Conservation (phyloP, 495 filamentous ascomycete species). For the Penicillium riverlandense region DNA sequence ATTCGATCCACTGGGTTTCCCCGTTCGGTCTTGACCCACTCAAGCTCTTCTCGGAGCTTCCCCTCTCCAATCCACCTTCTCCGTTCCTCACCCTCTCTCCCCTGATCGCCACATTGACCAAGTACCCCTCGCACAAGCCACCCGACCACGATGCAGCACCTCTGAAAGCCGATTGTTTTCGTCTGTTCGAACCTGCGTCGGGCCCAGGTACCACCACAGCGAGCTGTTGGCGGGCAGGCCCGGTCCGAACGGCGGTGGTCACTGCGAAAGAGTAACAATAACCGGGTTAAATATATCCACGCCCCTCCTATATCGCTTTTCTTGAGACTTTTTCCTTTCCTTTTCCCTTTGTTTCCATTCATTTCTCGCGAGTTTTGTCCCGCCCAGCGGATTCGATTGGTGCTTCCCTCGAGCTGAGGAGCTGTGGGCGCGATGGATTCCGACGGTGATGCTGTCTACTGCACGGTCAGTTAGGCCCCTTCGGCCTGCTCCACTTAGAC, state of each 20-base stretch:
- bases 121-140: slow-evolving; percentile 8
- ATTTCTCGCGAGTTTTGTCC: no score
- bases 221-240: slow-evolving; percentile 5
- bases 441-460: slow-evolving; percentile 43
- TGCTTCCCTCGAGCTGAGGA: slow-evolving; percentile 1
- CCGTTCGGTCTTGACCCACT: not conserved
- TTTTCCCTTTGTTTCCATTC: not conserved
- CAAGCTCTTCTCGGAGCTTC: not conserved
- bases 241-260: slow-evolving; percentile 7
- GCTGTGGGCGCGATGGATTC: slow-evolving; percentile 22
- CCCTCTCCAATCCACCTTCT: not conserved
- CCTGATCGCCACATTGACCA: slow-evolving; percentile 5
- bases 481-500: not conserved
- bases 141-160: slow-evolving; percentile 9
- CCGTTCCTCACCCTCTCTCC: not conserved
- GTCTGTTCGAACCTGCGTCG: slow-evolving; percentile 14
- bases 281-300: slow-evolving; percentile 11
- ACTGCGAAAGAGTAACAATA: slow-evolving; percentile 2
- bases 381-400: not conserved
- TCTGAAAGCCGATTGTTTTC: slow-evolving; percentile 14
- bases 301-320: slow-evolving; percentile 2
- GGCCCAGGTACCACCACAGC: slow-evolving; percentile 17
- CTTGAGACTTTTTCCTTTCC: no score
- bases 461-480: slow-evolving; percentile 40
- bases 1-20: not conserved